Evolutionary conservation across 306 rosid genomes (phyloP).

Genomic region (Quercus robur): DNA sequence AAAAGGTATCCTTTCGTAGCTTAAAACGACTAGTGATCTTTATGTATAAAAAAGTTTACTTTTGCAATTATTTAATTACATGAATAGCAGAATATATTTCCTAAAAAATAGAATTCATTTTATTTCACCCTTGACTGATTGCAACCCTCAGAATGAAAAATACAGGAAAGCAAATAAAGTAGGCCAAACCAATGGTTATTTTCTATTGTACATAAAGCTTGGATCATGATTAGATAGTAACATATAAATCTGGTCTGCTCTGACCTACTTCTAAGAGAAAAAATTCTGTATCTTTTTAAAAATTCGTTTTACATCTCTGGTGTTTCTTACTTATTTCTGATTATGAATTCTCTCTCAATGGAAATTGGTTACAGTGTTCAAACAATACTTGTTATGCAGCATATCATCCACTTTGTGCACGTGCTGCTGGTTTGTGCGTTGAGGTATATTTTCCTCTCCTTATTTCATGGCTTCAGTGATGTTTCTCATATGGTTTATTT

Average conservation of each 20-base stretch:
- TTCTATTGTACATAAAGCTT: background rate
- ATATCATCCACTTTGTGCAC: constrained; percentile 98
- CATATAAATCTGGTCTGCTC: background rate
- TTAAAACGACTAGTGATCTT: too few species aligned
- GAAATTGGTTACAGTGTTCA: constrained; percentile 67
- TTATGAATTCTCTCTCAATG: background rate
- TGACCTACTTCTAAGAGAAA: background rate
- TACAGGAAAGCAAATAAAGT: background rate
- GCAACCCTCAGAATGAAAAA: background rate
- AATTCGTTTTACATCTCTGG: background rate
- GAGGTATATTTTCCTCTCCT: constrained; percentile 58
- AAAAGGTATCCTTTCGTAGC: too few species aligned
- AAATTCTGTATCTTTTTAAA: background rate
- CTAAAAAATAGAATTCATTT: background rate
- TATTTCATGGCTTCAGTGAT: background rate
- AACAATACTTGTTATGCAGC: constrained; percentile 89
- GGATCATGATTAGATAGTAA: background rate
- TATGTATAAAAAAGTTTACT: background rate
- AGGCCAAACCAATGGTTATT: background rate
- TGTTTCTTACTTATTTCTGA: background rate
- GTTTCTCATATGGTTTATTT: constrained; percentile 3
- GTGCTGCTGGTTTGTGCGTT: constrained; percentile 99
- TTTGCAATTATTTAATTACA: background rate
- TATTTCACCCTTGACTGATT: background rate
- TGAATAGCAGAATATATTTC: background rate